Base-by-base conservation (phyloP, 495 filamentous ascomycete species). In the Penicillium macrosclerotiorum region DNA sequence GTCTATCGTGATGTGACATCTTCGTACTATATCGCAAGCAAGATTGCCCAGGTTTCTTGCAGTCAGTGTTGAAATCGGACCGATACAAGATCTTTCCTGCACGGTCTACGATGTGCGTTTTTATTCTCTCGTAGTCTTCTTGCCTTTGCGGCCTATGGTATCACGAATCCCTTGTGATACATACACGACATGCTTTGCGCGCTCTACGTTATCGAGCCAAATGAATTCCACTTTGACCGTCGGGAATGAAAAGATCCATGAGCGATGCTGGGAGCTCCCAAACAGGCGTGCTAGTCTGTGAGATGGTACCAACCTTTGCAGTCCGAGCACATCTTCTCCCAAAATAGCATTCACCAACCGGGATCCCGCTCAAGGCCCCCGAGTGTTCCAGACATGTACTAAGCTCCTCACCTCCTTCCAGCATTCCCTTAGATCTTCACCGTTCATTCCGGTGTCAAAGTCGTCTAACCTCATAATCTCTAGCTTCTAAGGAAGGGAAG, bases 21-120 rank as follows among this genome's bases (percentile, higher is more conserved):
- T 38, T 39, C 14, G 8, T 17, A 25, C n/a, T n/a, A n/a, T n/a
- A n/a, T n/a, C n/a, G n/a, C n/a, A 23, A 45, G 40, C 18, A 48
- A 47, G 26, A 19, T 35, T 20, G 25, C 23, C 18, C 16, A 23
- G 12, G 16, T 44, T 24, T 22, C 2, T 31, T 34, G 23, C 27
- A 50, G 46, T 54, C 45, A 12, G 27, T 37, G 43, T 59, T 60
- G 23, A 51, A 60, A 60, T 42, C 39, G 42, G 43, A 55, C 56
- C 22, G 46, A 52, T 48, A 30, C 34, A 13, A 46, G 34, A 52
- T 47, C 36, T 23, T 7, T 32, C 16, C 31, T 44, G 39, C 47
- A 49, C 48, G 25, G 25, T 48, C 32, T 12, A 30, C 44, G 29
- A n/a, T n/a, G n/a, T n/a, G n/a, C n/a, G n/a, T n/a, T n/a, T n/a